Percentiles rank a stretch among this genome's conserved stretches.
These are phyloP conservation scores for Linnemannia elongata DNA, from an alignment of 192 early-diverging fungal species.

Conservation along the genomic window DNA sequence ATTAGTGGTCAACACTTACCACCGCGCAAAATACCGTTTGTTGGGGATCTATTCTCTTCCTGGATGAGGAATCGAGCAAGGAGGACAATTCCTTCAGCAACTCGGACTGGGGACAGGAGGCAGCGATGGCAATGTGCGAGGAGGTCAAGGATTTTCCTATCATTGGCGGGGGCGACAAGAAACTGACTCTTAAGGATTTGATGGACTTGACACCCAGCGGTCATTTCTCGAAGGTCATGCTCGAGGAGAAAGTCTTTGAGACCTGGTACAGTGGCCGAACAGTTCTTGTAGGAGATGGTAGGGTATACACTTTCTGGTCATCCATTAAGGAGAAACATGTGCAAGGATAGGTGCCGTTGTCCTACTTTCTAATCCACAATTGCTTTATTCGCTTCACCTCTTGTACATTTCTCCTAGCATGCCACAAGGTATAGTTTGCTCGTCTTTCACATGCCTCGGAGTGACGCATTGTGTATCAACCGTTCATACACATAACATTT, in stretches of 20 bases:
- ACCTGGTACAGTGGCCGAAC: slow-evolving; percentile 29
- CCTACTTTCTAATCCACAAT: background rate
- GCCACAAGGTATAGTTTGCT: background rate
- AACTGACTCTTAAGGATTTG: background rate
- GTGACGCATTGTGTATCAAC: too few relatives aligned
- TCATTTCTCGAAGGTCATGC: slow-evolving; percentile 25
- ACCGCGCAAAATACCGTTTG: background rate
- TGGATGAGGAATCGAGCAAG: background rate
- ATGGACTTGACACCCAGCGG: slow-evolving; percentile 13
- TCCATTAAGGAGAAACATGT: too few relatives aligned
- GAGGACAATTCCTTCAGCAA: background rate
- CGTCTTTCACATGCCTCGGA: too few relatives aligned
- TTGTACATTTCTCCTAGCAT: background rate
- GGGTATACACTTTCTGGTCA: background rate
- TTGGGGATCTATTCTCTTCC: background rate
- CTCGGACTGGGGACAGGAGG: slow-evolving; percentile 7
- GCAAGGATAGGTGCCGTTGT: too few relatives aligned
- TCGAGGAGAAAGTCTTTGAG: slow-evolving; percentile 36
- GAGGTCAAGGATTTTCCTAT: slow-evolving; percentile 21
- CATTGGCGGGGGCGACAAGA: background rate
- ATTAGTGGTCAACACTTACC: slow-evolving; percentile 3
- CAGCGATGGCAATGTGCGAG: slow-evolving; percentile 12
- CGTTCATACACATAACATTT: too few relatives aligned
- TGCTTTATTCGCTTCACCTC: background rate
- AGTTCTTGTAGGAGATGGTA: slow-evolving; percentile 29